phyloP scores from a whole-genome alignment of 345 rosid genomes.

The Eucalyptus tenuipes region DNA sequence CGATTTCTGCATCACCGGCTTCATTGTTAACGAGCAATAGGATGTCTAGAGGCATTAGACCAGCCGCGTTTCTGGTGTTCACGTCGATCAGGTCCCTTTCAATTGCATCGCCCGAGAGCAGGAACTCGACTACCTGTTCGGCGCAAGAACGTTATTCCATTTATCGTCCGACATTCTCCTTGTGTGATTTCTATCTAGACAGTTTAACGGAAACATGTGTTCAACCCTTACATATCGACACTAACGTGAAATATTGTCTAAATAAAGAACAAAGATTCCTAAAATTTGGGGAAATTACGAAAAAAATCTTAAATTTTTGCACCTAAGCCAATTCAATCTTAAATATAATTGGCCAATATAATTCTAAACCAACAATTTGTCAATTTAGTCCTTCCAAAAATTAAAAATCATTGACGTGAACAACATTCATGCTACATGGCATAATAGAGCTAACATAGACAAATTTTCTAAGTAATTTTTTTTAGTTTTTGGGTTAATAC shows the following conservation, averaged over 20 bases:
- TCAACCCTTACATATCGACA: neutral
- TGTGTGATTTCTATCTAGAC: neutral
- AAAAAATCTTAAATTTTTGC: no score
- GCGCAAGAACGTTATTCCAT: neutral
- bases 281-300: neutral
- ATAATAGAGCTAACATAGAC: no score
- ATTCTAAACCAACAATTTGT: no score
- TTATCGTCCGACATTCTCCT: neutral
- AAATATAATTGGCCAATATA: no score
- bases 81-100: no score
- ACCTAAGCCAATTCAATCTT: no score
- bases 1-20: slow-evolving; percentile 13
- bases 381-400: no score
- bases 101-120: no score
- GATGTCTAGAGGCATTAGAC: slow-evolving; percentile 2
- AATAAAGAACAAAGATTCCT: neutral
- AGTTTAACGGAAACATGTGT: neutral
- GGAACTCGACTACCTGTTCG: neutral
- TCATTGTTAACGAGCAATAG: slow-evolving; percentile 2
- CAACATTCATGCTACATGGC: no score
- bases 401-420: no score
- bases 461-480: no score
- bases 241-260: neutral
- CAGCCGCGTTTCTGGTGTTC: neutral
- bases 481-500: no score